Evolutionary conservation across 768 basidiomycete genomes (phyloP), one percentile per base, ranked within the genome.

Genomic region (Antrodiella citrinella): DNA sequence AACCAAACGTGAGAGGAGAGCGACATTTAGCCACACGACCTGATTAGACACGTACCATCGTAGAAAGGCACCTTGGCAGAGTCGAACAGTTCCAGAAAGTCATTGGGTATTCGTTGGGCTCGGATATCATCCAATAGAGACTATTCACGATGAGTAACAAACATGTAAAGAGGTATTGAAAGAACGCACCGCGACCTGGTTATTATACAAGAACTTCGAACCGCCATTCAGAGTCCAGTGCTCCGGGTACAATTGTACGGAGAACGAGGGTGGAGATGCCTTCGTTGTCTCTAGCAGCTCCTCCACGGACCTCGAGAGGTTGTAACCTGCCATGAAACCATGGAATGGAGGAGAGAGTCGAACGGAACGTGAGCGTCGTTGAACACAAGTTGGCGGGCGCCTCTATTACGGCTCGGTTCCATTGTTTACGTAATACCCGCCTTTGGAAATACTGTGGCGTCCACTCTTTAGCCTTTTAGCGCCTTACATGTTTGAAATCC

Each of bases 141-240:
- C 89, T 91, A 59, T 20, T 51, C 42, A 41, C 11, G 19, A 49
- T 21, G 44, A 41, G n/a, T 42, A 44, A 44, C 42, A 54, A n/a
- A n/a, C 47, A 43, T 53, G 30, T 20, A 26, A 42, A 20, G 18
- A 47, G 21, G 21, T 18, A 35, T 26, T 12, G 44, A 13, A 35
- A 18, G 38, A 38, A 47, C 71, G 45, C 38, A 78, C 76, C 41
- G 88, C 85, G 53, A 85, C 78, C 56, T 79, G 87, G 62, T 82
- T 81, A 60, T 85, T 84, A 64, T 91, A 90, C 50, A 84, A 69
- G 62, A 88, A 90, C 72, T 88, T 89, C 57, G 82, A 78, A 40
- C 86, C 84, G 52, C 78, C 81, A 61, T 91, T 91, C 44, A 92
- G 72, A 3, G 80, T 77, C 90, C 90, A 92, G 63, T 87, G 73